Evolutionary conservation across 441 rosid species (phyloP), one percentile per base, ranked within the genome.

Genomic region (Arabidopsis hybrid): DNA sequence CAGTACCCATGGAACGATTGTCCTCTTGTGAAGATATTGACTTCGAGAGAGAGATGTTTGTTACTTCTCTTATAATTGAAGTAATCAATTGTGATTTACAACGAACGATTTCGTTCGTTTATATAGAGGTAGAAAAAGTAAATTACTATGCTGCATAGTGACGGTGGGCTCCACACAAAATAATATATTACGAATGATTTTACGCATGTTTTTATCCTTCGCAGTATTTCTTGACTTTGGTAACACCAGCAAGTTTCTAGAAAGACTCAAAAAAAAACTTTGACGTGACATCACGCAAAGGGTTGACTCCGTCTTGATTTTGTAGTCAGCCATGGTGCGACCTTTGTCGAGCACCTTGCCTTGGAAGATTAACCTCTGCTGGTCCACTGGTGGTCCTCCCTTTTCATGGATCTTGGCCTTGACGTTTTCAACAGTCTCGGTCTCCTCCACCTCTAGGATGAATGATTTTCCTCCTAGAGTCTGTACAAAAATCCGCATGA

Each of bases 241-340:
- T n/a, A n/a, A n/a, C n/a, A n/a, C 53, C 53, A 0, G 26, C 29
- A 18, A 21, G 6, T 9, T 18, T 18, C 2, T 10, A 51, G 14
- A 21, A 26, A 51, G 10, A 47, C 1, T 5, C 7, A 21, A 13
- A 51, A 11, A 26, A 18, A 4, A 6, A 21, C 13, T 51, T 51
- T 8, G 12, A 18, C 4, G 8, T 5, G 55, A 46, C 16, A 10
- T 9, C 13, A 63, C 5, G 42, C 32, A 16, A 47, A 64, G 9
- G 4, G 29, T 64, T 0, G 69, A 32, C 3, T 11, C 32, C 5
- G 31, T 46, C 14, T 16, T 47, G 43, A 64, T 64, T 7, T 0
- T 8, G 69, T 64, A 64, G n/a, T 47, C 56, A 46, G 57, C 69
- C 17, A 64, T 0, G 12, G 65, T 40, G 50, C 35, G 47, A 26